Evolutionary conservation across 768 basidiomycete genomes (phyloP), one percentile per base, ranked within the genome.

Genomic region (Tylopilus plumbeoviolaceoides): DNA sequence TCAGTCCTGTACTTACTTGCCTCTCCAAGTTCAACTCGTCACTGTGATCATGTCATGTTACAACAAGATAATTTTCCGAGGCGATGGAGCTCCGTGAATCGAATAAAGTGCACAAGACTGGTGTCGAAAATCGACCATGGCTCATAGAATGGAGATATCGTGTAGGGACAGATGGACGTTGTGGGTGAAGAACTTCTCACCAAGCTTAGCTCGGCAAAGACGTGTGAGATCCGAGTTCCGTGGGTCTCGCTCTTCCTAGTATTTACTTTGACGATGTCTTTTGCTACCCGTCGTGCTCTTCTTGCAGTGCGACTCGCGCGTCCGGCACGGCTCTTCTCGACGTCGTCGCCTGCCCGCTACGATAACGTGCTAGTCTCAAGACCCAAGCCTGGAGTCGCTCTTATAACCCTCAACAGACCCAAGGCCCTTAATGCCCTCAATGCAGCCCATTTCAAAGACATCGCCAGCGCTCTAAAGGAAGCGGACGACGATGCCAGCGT

Each of bases 351-450:
- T 8, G 52, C 62, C 20, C 66, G 75, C 50, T 89, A 85, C 70
- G 78, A 81, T 62, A 76, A 83, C 62, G 87, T 91, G 64, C 72
- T 91, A 40, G 78, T 81, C 17, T 82, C 87, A 4, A 77, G 78
- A 53, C 89, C 89, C 1, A 78, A 83, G 48, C 81, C 83, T 4
- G 76, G 77, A 18, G 85, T 91, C 40, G 74, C 80, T n/a, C 82
- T 95, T 62, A 82, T 95, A 63, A 90, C 87, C 14, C 77, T 95
- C 62, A 93, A 95, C 72, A 80, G 93, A 41, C 93, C 93, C 23
- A 92, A 92, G 61, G 87, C 88, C 17, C 74, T 95, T 53, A 98
- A 97, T 65, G 95, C 97, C 4, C 77, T 99, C 54, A 86, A 78
- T 61, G 80, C 83, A 21, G 84, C 88, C 7, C 77, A 98, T 53